phyloP scores from a whole-genome alignment of 306 rosid genomes.

The Cucurbita pepo region DNA sequence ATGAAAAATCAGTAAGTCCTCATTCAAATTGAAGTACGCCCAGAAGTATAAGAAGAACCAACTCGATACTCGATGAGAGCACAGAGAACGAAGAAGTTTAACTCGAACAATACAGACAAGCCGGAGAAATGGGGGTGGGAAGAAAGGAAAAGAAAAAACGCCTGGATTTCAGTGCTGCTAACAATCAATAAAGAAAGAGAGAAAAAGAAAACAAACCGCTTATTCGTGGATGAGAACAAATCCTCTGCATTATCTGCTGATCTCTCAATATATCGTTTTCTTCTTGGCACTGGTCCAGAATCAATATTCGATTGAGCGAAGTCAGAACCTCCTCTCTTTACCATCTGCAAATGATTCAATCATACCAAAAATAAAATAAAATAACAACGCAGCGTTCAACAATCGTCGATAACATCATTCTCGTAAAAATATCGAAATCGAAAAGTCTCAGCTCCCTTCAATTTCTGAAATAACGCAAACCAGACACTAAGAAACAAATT shows the following conservation, averaged over 20 bases:
- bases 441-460: too few species aligned
- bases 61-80: not conserved
- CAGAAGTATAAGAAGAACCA: not conserved
- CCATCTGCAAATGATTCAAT: constrained; percentile 21
- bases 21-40: not conserved
- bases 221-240: constrained; percentile 13
- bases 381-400: not conserved
- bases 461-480: too few species aligned
- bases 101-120: too few species aligned
- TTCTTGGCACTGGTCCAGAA: constrained; percentile 15
- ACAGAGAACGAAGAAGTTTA: not conserved
- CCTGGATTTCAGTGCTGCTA: not conserved
- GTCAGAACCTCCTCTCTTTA: constrained; percentile 29
- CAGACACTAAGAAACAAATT: not conserved
- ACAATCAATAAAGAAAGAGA: not conserved
- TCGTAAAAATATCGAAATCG: too few species aligned
- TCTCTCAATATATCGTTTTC: constrained; percentile 23
- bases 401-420: not conserved
- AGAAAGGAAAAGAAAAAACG: not conserved
- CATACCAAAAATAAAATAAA: too few species aligned
- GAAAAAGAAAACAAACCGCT: constrained; percentile 14
- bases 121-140: too few species aligned
- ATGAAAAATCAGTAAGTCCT: not conserved
- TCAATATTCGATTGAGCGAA: not conserved
- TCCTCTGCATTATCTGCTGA: constrained; percentile 14